phyloP scores from a whole-genome alignment of 2,329 filamentous ascomycete species.

The Colletotrichum viniferum region DNA sequence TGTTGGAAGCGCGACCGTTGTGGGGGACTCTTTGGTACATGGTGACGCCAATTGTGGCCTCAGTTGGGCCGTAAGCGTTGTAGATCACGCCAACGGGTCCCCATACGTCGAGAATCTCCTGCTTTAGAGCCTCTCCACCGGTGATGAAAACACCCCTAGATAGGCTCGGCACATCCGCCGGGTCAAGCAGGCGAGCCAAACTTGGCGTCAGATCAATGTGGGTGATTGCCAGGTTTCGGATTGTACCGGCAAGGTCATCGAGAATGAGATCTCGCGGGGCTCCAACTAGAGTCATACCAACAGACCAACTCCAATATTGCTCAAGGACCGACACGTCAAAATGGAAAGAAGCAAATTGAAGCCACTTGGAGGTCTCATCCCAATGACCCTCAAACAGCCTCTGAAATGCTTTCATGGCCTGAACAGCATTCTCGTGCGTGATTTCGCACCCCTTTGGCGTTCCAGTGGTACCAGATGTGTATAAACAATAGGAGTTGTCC shows the following conservation, averaged over 20 bases:
- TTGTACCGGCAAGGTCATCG: conserved; percentile 77
- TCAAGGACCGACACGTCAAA: conserved; percentile 94
- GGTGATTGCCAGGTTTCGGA: conserved; percentile 76
- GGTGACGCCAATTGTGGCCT: conserved; percentile 90
- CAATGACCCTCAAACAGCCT: conserved; percentile 78
- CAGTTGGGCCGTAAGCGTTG: conserved; percentile 91
- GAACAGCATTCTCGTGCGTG: conserved; percentile 86
- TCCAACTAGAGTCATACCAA: conserved; percentile 83
- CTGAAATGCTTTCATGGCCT: conserved; percentile 88
- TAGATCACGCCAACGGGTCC: conserved; percentile 81
- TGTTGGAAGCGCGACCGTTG: conserved; percentile 84
- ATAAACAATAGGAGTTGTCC: conserved; percentile 80
- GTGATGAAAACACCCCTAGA: conserved; percentile 90
- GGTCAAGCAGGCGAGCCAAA: conserved; percentile 77
- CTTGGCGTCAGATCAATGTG: conserved; percentile 93
- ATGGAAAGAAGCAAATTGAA: conserved; percentile 93
- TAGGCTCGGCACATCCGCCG: conserved; percentile 79
- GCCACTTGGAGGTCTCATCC: conserved; percentile 75
- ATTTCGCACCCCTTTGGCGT: conserved; percentile 88
- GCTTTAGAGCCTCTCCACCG: conserved; percentile 84
- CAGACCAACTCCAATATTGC: conserved; percentile 95
- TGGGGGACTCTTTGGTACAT: conserved; percentile 82
- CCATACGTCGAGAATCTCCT: conserved; percentile 89
- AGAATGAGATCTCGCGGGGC: conserved; percentile 85
- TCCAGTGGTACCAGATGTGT: conserved; percentile 87